Conservation (phyloP, 1,284 basidiomycete genomes). For the Xanthoconium separans region DNA sequence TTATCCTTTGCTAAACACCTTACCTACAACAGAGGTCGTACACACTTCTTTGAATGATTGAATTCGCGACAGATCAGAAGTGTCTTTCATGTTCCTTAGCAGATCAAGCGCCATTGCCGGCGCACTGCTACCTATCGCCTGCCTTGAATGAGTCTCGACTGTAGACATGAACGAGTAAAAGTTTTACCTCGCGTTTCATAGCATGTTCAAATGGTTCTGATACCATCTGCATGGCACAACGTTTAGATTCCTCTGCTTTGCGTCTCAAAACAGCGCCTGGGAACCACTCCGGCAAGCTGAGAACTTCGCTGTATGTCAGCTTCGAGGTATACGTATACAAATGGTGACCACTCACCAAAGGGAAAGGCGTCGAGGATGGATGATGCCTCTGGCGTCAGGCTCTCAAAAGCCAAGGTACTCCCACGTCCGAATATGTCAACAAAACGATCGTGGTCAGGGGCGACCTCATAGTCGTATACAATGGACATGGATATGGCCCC, state of each 20-base stretch:
- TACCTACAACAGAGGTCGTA: constrained; percentile 26
- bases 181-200: constrained; percentile 14
- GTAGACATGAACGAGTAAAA: background rate
- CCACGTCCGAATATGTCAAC: constrained; percentile 21
- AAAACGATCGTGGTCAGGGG: constrained; percentile 15
- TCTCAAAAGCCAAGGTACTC: constrained; percentile 8
- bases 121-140: constrained; percentile 11
- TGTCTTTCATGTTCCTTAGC: constrained; percentile 1
- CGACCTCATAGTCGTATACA: constrained; percentile 28
- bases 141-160: background rate
- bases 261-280: constrained; percentile 17
- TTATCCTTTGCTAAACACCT: background rate
- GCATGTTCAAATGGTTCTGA: constrained; percentile 20
- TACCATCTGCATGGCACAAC: constrained; percentile 18
- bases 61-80: constrained; percentile 2
- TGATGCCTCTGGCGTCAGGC: constrained; percentile 23
- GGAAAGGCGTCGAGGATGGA: constrained; percentile 19
- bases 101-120: constrained; percentile 20
- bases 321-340: background rate
- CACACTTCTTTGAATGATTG: constrained; percentile 19
- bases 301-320: constrained; percentile 12
- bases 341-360: constrained; percentile 13
- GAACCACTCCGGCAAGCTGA: constrained; percentile 28
- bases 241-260: constrained; percentile 15
- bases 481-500: constrained; percentile 23